Evolutionary conservation across 257 asterid genomes (phyloP), one percentile per base, ranked within the genome.

Genomic region (Linderniella brevidens): DNA sequence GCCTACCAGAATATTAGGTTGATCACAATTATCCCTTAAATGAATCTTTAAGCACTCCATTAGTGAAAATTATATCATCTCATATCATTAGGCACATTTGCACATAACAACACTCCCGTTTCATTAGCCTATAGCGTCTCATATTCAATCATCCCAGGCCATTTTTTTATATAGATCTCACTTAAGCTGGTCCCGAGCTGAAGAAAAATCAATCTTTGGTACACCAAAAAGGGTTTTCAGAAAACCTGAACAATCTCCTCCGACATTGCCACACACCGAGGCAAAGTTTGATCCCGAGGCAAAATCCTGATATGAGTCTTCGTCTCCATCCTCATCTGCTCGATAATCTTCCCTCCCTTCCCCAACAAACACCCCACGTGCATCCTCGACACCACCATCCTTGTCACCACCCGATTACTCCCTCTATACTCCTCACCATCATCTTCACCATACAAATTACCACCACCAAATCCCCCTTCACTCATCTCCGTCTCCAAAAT

Each of bases 161-260:
- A 25, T 25, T 25, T 25, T 6, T 25, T 6, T 25, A 25, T 6
- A 25, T 6, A 25, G 3, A 25, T 25, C n/a, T n/a, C n/a, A n/a
- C n/a, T n/a, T n/a, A n/a, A n/a, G n/a, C n/a, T n/a, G n/a, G n/a
- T n/a, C n/a, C n/a, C n/a, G n/a, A n/a, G n/a, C n/a, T n/a, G n/a
- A n/a, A n/a, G n/a, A n/a, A n/a, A n/a, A 25, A 3, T 2, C 32
- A 25, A 25, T 25, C 32, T 25, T 25, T 25, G 32, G 3, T 6
- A 25, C 32, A 6, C 3, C 3, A 25, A 25, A 25, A 25, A 25
- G 32, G 32, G 3, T 25, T 25, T 25, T 25, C 4, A 25, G 50
- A 29, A 52, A 73, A 88, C 98, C 94, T 88, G 98, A 75, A 84
- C 98, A 74, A 84, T 88, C 80, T 88, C 98, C 74, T 88, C 98